A percentile compares a stretch with the other conserved stretches of the same genome.
Evolutionary conservation across 1,139 yeast genomes (phyloP).

Genomic region (Kazachstania sp.): DNA sequence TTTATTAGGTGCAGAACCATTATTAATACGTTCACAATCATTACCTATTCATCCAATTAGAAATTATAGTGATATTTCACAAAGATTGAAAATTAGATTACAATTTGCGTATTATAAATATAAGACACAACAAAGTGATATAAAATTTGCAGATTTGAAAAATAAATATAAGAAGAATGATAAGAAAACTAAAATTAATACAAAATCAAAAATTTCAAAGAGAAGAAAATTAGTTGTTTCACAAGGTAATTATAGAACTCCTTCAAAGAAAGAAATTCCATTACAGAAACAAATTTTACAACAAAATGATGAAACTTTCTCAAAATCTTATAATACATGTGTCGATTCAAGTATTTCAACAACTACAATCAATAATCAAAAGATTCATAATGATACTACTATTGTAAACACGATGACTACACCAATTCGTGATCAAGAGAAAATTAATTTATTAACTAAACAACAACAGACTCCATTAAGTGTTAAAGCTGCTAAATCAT

Average conservation of each 20-base stretch:
- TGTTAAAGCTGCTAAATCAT: slow-evolving; percentile 30
- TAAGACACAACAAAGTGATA: slow-evolving; percentile 43
- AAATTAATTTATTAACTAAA: slow-evolving; percentile 5
- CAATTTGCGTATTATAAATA: slow-evolving; percentile 75
- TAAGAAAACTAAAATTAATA: neutral
- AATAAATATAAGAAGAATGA: neutral
- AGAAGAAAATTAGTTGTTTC: slow-evolving; percentile 24
- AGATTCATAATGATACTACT: neutral
- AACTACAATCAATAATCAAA: neutral
- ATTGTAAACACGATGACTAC: slow-evolving; percentile 6
- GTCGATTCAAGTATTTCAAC: slow-evolving; percentile 1
- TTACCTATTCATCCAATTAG: neutral
- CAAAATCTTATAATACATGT: slow-evolving; percentile 3
- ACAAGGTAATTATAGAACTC: slow-evolving; percentile 23
- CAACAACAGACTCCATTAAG: slow-evolving; percentile 28
- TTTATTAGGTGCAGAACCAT: slow-evolving; percentile 1
- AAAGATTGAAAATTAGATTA: slow-evolving; percentile 59
- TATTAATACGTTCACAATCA: slow-evolving; percentile 1
- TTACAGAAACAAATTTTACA: neutral
- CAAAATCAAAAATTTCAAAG: neutral
- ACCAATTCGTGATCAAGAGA: slow-evolving; percentile 10
- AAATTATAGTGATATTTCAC: slow-evolving; percentile 37
- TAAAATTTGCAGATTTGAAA: slow-evolving; percentile 22
- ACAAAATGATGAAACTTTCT: slow-evolving; percentile 2
- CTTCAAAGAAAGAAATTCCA: slow-evolving; percentile 11